These are phyloP conservation scores for Saksenaea oblongispora DNA, from an alignment of 371 early-diverging fungal genomes.

Conservation along the genomic window DNA sequence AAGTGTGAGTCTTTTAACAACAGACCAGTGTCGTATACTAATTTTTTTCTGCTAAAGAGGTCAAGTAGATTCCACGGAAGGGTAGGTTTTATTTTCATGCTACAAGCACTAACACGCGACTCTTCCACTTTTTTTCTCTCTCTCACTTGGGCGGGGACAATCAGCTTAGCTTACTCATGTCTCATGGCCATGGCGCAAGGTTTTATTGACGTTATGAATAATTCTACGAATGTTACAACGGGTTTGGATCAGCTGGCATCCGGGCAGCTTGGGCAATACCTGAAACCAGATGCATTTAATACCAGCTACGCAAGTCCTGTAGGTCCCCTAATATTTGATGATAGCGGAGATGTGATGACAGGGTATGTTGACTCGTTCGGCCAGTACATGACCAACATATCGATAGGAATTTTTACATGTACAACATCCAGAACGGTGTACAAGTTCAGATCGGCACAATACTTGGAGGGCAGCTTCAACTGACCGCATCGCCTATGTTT, in stretches of 20 bases:
- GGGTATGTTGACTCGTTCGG: conserved; percentile 4
- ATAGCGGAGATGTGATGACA: conserved; percentile 29
- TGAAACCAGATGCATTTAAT: conserved; percentile 33
- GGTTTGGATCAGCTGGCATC: conserved; percentile 23
- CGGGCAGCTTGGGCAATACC: conserved; percentile 14
- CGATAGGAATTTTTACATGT: conserved; percentile 34
- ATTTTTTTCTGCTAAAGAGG: background rate
- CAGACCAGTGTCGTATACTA: background rate
- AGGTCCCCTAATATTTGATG: conserved; percentile 39
- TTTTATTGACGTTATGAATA: conserved; percentile 14
- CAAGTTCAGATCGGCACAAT: conserved; percentile 31
- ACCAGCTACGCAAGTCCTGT: conserved; percentile 40
- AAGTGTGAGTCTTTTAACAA: conserved; percentile 17
- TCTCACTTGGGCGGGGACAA: background rate
- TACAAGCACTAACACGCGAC: background rate
- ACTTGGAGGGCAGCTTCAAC: conserved; percentile 31
- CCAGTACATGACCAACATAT: background rate
- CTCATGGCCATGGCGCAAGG: conserved; percentile 38
- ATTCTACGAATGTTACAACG: conserved; percentile 15
- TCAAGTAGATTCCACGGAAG: conserved; percentile 36
- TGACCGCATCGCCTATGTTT: conserved; percentile 31
- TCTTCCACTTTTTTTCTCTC: background rate
- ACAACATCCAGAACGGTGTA: conserved; percentile 34
- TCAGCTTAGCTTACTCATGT: conserved; percentile 20
- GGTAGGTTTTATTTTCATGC: conserved; percentile 17